phyloP scores from a whole-genome alignment of 2,329 filamentous ascomycete genomes.

The Tolypocladium inflatum region DNA sequence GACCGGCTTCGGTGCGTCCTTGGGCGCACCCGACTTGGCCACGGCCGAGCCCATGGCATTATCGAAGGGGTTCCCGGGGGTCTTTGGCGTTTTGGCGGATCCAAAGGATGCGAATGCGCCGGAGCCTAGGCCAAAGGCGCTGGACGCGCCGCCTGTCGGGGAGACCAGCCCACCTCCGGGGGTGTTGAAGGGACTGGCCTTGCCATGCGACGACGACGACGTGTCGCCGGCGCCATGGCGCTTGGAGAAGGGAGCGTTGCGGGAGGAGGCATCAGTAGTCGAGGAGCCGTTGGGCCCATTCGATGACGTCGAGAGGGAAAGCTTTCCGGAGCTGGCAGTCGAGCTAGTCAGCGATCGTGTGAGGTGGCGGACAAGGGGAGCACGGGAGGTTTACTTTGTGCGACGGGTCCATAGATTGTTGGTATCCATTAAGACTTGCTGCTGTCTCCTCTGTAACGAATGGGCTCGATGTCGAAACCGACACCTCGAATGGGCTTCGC shows the following conservation, averaged over 20 bases:
- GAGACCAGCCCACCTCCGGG: conserved; percentile 42
- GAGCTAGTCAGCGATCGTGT: conserved; percentile 8
- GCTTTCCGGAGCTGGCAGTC: conserved; percentile 64
- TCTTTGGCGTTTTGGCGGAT: conserved; percentile 78
- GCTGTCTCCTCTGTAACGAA: conserved; percentile 6
- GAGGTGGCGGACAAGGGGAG: not conserved
- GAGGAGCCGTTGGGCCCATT: conserved; percentile 40
- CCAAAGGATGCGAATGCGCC: conserved; percentile 91
- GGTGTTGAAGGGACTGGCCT: conserved; percentile 72
- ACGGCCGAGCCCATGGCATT: conserved; percentile 46
- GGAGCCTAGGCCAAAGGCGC: conserved; percentile 86
- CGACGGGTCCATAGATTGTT: conserved; percentile 64
- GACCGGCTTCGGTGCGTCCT: conserved; percentile 20
- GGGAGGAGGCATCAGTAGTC: conserved; percentile 46
- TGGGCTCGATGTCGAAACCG: conserved; percentile 7
- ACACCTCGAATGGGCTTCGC: conserved; percentile 12
- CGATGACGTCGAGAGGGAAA: conserved; percentile 74
- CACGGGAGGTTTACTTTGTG: conserved; percentile 51
- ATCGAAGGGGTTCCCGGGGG: conserved; percentile 72
- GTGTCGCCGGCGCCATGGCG: conserved; percentile 63
- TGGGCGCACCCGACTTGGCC: conserved; percentile 18
- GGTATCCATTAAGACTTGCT: conserved; percentile 44
- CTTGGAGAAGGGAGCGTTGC: conserved; percentile 57
- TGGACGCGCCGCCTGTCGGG: conserved; percentile 56
- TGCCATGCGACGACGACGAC: conserved; percentile 67